Conservation (phyloP, 805 yeast genomes). For the Candida khao-thaluensis region DNA sequence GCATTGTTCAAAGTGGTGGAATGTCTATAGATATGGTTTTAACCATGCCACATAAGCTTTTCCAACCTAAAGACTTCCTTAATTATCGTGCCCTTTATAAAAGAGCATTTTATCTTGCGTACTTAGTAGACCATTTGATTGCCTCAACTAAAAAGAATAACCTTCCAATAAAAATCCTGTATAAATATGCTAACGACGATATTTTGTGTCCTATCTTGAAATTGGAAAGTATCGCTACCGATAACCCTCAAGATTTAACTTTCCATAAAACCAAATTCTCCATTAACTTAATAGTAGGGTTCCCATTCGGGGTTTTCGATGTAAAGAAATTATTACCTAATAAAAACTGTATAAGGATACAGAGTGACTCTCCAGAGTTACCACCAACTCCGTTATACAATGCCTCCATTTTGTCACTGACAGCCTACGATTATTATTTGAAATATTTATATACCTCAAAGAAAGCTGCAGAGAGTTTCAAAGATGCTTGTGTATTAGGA, state of each 20-base stretch:
- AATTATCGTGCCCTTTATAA: constrained; percentile 90
- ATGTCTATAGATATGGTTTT: constrained; percentile 75
- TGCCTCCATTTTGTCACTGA: constrained; percentile 69
- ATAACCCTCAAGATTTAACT: constrained; percentile 48
- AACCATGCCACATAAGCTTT: constrained; percentile 73
- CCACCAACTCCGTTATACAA: constrained; percentile 89
- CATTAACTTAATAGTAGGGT: constrained; percentile 70
- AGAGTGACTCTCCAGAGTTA: constrained; percentile 41
- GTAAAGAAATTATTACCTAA: constrained; percentile 73
- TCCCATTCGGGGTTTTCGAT: constrained; percentile 71
- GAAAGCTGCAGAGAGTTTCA: constrained; percentile 75
- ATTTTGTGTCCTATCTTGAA: constrained; percentile 70
- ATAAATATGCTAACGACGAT: constrained; percentile 74
- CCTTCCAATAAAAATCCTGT: constrained; percentile 60
- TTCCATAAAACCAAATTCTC: constrained; percentile 68
- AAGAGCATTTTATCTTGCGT: constrained; percentile 83
- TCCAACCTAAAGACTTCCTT: constrained; percentile 84
- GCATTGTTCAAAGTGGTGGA: constrained; percentile 61
- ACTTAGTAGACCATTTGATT: constrained; percentile 64
- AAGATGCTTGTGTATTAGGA: constrained; percentile 84
- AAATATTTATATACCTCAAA: constrained; percentile 74
- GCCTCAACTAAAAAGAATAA: constrained; percentile 52
- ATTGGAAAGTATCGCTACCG: constrained; percentile 54
- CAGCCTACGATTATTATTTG: constrained; percentile 66
- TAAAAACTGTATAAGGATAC: constrained; percentile 78